Conservation (phyloP, 2,329 filamentous ascomycete genomes). For the Diaporthe longicolla region DNA sequence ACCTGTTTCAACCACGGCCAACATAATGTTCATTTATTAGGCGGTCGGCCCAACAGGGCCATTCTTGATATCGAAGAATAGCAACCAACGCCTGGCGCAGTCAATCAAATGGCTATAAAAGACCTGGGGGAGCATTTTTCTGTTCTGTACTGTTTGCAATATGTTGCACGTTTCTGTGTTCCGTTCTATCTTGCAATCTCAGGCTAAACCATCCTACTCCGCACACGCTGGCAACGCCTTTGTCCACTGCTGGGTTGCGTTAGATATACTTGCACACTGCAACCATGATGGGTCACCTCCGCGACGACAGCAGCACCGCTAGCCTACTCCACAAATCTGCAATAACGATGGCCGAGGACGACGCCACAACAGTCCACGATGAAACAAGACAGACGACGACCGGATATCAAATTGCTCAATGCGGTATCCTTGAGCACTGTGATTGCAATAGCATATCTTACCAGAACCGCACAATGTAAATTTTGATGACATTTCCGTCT, state of each 20-base stretch:
- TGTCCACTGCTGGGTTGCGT: neutral
- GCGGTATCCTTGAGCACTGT: neutral
- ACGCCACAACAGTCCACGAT: conserved; percentile 2
- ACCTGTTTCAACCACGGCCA: conserved; percentile 25
- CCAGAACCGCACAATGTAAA: conserved; percentile 6
- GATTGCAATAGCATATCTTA: conserved; percentile 5
- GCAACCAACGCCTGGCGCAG: neutral
- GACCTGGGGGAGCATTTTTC: neutral
- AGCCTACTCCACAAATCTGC: neutral
- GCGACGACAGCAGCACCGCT: conserved; percentile 5
- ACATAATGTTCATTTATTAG: neutral
- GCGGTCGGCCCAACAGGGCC: neutral
- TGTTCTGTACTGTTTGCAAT: neutral
- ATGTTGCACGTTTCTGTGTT: no score
- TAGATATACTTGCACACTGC: neutral
- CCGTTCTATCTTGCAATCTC: neutral
- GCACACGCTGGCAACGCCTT: neutral
- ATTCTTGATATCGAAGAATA: neutral
- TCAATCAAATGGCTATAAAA: neutral
- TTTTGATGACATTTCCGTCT: neutral
- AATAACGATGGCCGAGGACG: conserved; percentile 5
- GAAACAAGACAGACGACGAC: neutral
- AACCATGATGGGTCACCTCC: neutral
- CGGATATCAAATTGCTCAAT: neutral
- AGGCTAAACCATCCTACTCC: neutral